Percentiles rank a stretch among this genome's conserved stretches.
Evolutionary conservation across 2,329 filamentous ascomycete genomes (phyloP).

Genomic region (Rhytidhysteron rufulum): DNA sequence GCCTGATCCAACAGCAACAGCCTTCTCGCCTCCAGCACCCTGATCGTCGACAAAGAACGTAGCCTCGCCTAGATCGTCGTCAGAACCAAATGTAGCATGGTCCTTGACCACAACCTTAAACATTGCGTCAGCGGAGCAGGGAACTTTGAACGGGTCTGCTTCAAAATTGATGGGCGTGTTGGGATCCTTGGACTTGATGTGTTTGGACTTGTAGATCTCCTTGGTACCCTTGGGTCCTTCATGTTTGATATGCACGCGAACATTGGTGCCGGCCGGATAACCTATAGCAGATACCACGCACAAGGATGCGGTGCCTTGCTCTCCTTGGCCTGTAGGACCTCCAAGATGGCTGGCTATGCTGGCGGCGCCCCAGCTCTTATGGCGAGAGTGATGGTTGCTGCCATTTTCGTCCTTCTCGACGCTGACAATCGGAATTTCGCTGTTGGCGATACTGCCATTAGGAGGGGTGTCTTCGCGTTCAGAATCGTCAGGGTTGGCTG

Average conservation of each 20-base stretch:
- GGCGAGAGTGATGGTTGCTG: slow-evolving; percentile 25
- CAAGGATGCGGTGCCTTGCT: slow-evolving; percentile 74
- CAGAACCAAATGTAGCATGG: slow-evolving; percentile 78
- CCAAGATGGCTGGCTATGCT: slow-evolving; percentile 37
- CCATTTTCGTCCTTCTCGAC: slow-evolving; percentile 20
- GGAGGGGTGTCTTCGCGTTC: slow-evolving; percentile 43
- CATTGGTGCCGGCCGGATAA: slow-evolving; percentile 70
- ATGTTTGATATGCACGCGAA: slow-evolving; percentile 73
- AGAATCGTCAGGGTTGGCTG: slow-evolving; percentile 35
- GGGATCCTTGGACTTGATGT: slow-evolving; percentile 69
- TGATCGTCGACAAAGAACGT: slow-evolving; percentile 90
- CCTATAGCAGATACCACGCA: slow-evolving; percentile 74
- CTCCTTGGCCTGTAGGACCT: slow-evolving; percentile 48
- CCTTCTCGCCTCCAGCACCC: slow-evolving; percentile 64
- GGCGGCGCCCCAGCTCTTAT: slow-evolving; percentile 33
- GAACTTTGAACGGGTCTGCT: slow-evolving; percentile 70
- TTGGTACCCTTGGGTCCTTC: slow-evolving; percentile 64
- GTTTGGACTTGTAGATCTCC: slow-evolving; percentile 86
- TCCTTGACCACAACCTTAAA: slow-evolving; percentile 86
- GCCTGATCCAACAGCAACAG: slow-evolving; percentile 69
- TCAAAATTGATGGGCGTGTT: slow-evolving; percentile 47
- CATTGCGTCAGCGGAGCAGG: slow-evolving; percentile 74
- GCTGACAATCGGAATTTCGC: slow-evolving; percentile 26
- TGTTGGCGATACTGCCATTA: slow-evolving; percentile 27
- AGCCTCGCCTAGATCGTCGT: slow-evolving; percentile 78